These are phyloP conservation scores for Fusarium poae DNA, from an alignment of 2,329 filamentous ascomycete species.

Conservation along the genomic window DNA sequence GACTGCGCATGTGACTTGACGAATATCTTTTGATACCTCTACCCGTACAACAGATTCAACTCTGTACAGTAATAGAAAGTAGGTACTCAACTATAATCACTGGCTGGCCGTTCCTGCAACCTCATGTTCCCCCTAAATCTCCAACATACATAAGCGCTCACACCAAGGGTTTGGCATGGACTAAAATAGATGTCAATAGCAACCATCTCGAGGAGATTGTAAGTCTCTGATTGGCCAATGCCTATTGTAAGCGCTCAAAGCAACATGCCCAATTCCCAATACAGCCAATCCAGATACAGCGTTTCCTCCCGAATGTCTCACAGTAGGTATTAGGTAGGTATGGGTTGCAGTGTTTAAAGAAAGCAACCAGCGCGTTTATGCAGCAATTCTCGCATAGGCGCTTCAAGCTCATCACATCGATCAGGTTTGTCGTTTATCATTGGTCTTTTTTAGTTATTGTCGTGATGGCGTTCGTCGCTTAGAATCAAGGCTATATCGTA, in stretches of 20 bases:
- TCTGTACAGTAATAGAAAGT: neutral
- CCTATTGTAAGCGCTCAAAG: conserved; percentile 40
- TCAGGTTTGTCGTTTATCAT: conserved; percentile 21
- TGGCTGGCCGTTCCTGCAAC: conserved; percentile 13
- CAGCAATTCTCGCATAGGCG: conserved; percentile 47
- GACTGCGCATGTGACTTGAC: conserved; percentile 20
- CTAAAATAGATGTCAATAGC: conserved; percentile 37
- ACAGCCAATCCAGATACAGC: conserved; percentile 38
- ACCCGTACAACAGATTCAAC: neutral
- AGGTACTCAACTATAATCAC: neutral
- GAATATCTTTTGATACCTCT: neutral
- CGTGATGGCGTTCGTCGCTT: conserved; percentile 32
- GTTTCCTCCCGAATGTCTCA: conserved; percentile 35
- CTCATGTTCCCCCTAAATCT: conserved; percentile 10
- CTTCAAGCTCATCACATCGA: conserved; percentile 36
- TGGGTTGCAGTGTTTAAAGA: conserved; percentile 28
- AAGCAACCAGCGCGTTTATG: conserved; percentile 43
- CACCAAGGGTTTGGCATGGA: conserved; percentile 32
- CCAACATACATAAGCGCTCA: conserved; percentile 42
- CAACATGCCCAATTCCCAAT: conserved; percentile 26
- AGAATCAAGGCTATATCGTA: conserved; percentile 21
- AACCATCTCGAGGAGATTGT: conserved; percentile 26
- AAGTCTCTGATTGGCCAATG: conserved; percentile 37
- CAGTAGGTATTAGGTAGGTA: neutral
- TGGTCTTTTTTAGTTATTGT: conserved; percentile 28